Conservation (phyloP, 257 asterid genomes). For the Solanum okadae region DNA sequence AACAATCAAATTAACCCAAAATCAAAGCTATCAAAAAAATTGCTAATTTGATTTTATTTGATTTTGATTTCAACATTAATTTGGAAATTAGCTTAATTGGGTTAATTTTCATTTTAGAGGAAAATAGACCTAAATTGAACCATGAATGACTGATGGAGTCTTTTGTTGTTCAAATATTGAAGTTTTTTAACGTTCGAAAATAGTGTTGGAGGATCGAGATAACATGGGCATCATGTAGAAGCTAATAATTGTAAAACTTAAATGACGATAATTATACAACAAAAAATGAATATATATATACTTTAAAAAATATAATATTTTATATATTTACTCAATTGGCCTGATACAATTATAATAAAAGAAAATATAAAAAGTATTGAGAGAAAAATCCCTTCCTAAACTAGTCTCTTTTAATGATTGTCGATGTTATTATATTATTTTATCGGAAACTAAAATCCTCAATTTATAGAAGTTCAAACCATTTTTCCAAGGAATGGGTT, state of each 20-base stretch:
- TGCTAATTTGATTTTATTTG: too few relatives aligned
- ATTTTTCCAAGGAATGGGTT: not conserved
- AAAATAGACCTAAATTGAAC: not conserved
- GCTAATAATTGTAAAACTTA: too few relatives aligned
- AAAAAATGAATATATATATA: too few relatives aligned
- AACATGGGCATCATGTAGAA: too few relatives aligned
- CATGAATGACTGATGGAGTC: not conserved
- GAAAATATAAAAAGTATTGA: not conserved
- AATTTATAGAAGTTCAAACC: not conserved
- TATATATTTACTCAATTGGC: not conserved
- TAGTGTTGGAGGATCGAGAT: not conserved
- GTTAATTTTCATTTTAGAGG: not conserved
- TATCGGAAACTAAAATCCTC: too few relatives aligned
- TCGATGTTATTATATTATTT: too few relatives aligned
- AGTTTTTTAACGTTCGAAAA: too few relatives aligned
- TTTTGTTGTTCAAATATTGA: not conserved
- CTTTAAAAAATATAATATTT: too few relatives aligned
- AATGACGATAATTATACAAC: too few relatives aligned
- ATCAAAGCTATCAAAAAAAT: not conserved
- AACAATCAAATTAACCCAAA: not conserved
- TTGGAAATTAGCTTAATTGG: not conserved
- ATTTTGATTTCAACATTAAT: not conserved
- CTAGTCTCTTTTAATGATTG: too few relatives aligned
- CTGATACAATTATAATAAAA: too few relatives aligned
- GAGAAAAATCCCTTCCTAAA: not conserved